Conservation (phyloP, 352 stramenopile genomes). For the Pythium dissimile region DNA sequence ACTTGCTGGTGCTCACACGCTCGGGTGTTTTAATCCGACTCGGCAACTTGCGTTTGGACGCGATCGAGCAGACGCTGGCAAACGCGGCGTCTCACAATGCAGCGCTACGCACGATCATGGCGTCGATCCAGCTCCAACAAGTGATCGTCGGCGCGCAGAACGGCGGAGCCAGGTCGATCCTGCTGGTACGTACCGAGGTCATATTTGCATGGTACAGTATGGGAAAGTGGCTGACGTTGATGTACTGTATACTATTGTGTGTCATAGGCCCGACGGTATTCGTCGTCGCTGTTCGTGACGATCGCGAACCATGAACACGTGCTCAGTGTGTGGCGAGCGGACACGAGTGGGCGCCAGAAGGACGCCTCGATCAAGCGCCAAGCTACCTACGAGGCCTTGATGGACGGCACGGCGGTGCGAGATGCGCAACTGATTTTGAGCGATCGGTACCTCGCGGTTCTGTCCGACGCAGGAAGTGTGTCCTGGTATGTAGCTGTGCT, state of each 20-base stretch:
- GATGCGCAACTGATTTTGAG: constrained; percentile 3
- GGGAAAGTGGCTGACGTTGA: too few relatives aligned
- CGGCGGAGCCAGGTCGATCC: constrained; percentile 9
- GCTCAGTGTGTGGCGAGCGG: constrained; percentile 20
- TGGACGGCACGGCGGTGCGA: constrained; percentile 2
- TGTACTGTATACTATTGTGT: too few relatives aligned
- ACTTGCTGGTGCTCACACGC: constrained; percentile 26
- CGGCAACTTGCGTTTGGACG: constrained; percentile 14
- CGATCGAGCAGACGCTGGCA: constrained; percentile 21
- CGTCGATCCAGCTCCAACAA: constrained; percentile 19
- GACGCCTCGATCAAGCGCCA: constrained; percentile 3
- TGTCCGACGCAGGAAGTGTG: constrained; percentile 9
- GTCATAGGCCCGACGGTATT: constrained; percentile 19
- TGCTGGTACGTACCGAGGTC: constrained; percentile 15
- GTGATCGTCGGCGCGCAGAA: constrained; percentile 8
- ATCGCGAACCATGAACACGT: constrained; percentile 22
- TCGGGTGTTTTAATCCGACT: constrained; percentile 23
- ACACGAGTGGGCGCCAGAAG: constrained; percentile 4
- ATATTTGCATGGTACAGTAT: too few relatives aligned
- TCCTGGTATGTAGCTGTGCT: constrained; percentile 9
- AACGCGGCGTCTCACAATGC: constrained; percentile 9
- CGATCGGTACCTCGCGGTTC: constrained; percentile 16
- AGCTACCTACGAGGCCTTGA: not conserved
- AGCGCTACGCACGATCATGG: constrained; percentile 16
- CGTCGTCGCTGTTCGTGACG: constrained; percentile 19